phyloP scores from a whole-genome alignment of 1,284 basidiomycete genomes.

The Trametes sp. region DNA sequence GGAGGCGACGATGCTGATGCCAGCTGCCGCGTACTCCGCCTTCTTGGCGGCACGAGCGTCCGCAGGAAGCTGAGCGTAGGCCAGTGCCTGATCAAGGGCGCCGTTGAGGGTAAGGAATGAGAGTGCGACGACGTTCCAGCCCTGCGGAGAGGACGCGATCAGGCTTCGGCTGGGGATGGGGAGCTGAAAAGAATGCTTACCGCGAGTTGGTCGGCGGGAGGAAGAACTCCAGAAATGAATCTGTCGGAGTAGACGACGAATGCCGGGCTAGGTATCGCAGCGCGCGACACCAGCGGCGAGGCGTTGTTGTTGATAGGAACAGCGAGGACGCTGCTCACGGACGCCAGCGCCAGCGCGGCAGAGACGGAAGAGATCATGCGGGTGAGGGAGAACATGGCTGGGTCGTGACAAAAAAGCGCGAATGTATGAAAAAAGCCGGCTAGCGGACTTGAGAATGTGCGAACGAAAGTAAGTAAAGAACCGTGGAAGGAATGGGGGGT shows the following conservation, averaged over 20 bases:
- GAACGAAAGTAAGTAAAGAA: slow-evolving; percentile 26
- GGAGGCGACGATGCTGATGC: slow-evolving; percentile 57
- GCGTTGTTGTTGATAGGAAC: slow-evolving; percentile 13
- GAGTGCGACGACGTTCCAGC: slow-evolving; percentile 29
- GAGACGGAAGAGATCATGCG: slow-evolving; percentile 31
- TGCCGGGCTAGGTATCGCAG: slow-evolving; percentile 23
- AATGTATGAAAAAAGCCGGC: slow-evolving; percentile 25
- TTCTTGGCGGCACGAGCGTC: slow-evolving; percentile 46
- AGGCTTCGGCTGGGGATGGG: not conserved
- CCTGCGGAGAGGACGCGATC: slow-evolving; percentile 1
- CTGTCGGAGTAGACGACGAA: slow-evolving; percentile 31
- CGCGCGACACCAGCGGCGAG: slow-evolving; percentile 19
- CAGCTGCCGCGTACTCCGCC: slow-evolving; percentile 51
- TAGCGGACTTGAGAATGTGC: slow-evolving; percentile 28
- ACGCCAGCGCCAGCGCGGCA: slow-evolving; percentile 28
- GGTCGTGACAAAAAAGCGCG: slow-evolving; percentile 20
- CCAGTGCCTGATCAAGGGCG: slow-evolving; percentile 22
- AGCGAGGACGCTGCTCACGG: slow-evolving; percentile 27
- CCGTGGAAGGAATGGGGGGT: slow-evolving; percentile 14
- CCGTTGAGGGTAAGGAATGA: slow-evolving; percentile 27
- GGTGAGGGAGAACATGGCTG: slow-evolving; percentile 29
- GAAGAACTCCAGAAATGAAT: slow-evolving; percentile 27
- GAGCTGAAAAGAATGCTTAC: not conserved
- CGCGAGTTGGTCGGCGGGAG: slow-evolving; percentile 15
- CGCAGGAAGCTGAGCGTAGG: slow-evolving; percentile 23